phyloP scores from a whole-genome alignment of 805 yeast species.

The Candida wancherniae region DNA sequence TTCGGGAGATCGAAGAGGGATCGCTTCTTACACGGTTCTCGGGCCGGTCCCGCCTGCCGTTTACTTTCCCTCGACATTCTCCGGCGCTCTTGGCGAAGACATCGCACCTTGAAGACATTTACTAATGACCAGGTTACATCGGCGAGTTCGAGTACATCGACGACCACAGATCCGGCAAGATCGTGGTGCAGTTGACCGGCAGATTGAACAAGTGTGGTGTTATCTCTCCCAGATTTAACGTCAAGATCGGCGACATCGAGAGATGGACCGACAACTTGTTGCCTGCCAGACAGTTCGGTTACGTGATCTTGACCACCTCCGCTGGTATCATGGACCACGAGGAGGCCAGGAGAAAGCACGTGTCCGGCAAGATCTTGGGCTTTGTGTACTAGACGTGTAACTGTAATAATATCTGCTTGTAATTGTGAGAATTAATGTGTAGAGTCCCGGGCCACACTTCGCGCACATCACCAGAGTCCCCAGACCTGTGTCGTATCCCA shows the following conservation, averaged over 20 bases:
- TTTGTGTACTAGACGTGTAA: slow-evolving; percentile 70
- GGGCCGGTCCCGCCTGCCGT: slow-evolving; percentile 43
- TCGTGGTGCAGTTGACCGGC: slow-evolving; percentile 31
- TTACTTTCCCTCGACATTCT: slow-evolving; percentile 66
- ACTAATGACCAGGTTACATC: slow-evolving; percentile 29
- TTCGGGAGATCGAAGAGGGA: slow-evolving; percentile 76
- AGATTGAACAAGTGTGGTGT: slow-evolving; percentile 85
- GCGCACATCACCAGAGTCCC: too few species aligned
- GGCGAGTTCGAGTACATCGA: slow-evolving; percentile 35
- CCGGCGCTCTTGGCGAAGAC: too few species aligned
- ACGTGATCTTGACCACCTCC: slow-evolving; percentile 95
- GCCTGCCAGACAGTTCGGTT: slow-evolving; percentile 99
- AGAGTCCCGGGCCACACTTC: too few species aligned
- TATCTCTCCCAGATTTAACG: slow-evolving; percentile 97
- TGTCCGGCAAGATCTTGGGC: slow-evolving; percentile 97
- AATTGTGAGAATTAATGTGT: too few species aligned
- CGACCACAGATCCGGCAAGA: slow-evolving; percentile 37
- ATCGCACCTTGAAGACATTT: too few species aligned
- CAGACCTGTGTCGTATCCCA: too few species aligned
- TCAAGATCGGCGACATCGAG: slow-evolving; percentile 91
- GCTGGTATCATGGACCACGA: slow-evolving; percentile 99
- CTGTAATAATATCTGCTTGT: slow-evolving; percentile 3
- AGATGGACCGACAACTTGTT: slow-evolving; percentile 98
- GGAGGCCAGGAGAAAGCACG: slow-evolving; percentile 99
- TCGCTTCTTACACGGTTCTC: slow-evolving; percentile 65